Base-by-base conservation (phyloP, 192 early-diverging fungal species). In the Coemansia sp. region DNA sequence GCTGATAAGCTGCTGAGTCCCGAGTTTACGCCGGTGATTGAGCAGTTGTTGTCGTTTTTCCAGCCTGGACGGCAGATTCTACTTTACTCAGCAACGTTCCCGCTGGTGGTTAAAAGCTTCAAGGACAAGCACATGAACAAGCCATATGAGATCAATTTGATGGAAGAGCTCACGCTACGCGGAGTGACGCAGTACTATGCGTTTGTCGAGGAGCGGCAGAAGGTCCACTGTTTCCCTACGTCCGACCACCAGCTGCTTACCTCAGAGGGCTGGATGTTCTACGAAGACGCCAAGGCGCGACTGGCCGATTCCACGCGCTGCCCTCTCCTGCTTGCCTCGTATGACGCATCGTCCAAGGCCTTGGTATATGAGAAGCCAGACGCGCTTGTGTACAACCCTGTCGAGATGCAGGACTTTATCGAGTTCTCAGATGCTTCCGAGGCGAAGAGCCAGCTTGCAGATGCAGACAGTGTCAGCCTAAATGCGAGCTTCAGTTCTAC, bases 121-220 rank as follows among this genome's bases (percentile, higher is more conserved):
- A 97, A 96, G 79, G 95, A 99, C 75, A 97, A 95, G 74, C 94
- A 89, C 66, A 86, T 99, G 68, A 83, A 84, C 76, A 96, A 95
- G 66, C 93, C 97, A 19, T 97, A 99, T 70, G 97, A 99, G 74
- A 99, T 99, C 73, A 99, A 99, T 64, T 81, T 99, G 38, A 99
- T 99, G 97, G 97, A 99, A 62, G 95, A 99, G 75, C 87, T 99
- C 37, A 99, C 97, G 5, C 84, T 99, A 67, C 89, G 91, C 60
- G 97, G 97, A 70, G 92, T 99, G 21, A 99, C 97, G 7, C 97
- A 99, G 83, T 99, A 95, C 83, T 99, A 99, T 75, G 97, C 97
- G 31, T 99, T 94, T 83, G 96, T 99, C 21, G 95, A 98, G 78
- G 97, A 99, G 71, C 85, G 91, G 64, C 97, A 99, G 69, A 99